These are phyloP conservation scores for Solanum phureja DNA, from an alignment of 257 asterid genomes.

Conservation along the genomic window DNA sequence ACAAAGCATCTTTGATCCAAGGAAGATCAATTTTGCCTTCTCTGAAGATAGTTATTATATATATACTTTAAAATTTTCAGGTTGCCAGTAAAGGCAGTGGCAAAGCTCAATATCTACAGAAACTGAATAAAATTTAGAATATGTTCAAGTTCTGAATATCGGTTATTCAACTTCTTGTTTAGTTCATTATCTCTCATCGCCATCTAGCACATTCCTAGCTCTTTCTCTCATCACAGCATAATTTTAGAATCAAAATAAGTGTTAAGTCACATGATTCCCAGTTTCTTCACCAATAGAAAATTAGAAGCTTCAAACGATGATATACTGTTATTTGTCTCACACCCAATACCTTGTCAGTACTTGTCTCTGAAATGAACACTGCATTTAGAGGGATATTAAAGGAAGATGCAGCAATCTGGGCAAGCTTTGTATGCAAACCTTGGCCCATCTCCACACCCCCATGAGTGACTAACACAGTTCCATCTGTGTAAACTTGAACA, in stretches of 20 bases:
- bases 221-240: background rate
- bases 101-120: background rate
- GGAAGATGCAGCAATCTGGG: slow-evolving; percentile 89
- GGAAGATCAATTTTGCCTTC: background rate
- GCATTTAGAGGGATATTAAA: slow-evolving; percentile 80
- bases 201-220: background rate
- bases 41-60: background rate
- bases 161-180: background rate
- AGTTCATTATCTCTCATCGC: background rate
- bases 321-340: background rate
- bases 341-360: slow-evolving; percentile 79
- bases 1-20: background rate
- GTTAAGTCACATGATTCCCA: background rate
- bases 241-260: background rate
- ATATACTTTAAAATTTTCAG: background rate
- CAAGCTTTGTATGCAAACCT: slow-evolving; percentile 94
- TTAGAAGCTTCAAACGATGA: background rate
- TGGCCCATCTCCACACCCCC: slow-evolving; percentile 99
- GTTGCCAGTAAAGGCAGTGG: background rate
- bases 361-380: slow-evolving; percentile 89
- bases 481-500: slow-evolving; percentile 94
- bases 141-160: background rate
- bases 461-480: slow-evolving; percentile 91
- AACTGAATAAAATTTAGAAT: background rate
- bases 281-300: background rate